phyloP scores from a whole-genome alignment of 768 basidiomycete genomes.

The Lactifluus rugatus region DNA sequence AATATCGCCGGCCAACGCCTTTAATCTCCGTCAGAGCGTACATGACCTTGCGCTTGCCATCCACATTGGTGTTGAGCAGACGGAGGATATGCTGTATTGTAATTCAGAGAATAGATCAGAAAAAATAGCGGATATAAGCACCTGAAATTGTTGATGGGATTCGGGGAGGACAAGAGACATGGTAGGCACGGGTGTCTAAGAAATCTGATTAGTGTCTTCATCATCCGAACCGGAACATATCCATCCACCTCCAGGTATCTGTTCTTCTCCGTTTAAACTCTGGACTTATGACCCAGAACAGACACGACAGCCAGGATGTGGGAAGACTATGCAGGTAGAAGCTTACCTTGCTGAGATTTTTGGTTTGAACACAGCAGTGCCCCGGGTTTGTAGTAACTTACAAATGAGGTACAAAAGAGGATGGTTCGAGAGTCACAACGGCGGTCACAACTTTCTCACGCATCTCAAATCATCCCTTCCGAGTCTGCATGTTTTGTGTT shows the following conservation, averaged over 20 bases:
- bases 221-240: conserved; percentile 13
- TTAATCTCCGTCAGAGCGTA: conserved; percentile 99
- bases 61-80: conserved; percentile 99
- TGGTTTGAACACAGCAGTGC: neutral
- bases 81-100: conserved; percentile 85
- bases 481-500: no score
- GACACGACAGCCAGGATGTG: neutral
- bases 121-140: conserved; percentile 26
- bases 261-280: neutral
- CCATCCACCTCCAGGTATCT: conserved; percentile 15
- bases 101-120: neutral
- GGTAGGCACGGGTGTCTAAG: conserved; percentile 20
- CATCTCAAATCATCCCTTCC: no score
- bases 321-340: neutral
- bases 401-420: neutral
- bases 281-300: neutral
- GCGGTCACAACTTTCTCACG: conserved; percentile 10
- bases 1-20: conserved; percentile 98
- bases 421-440: neutral
- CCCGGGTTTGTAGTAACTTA: no score
- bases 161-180: conserved; percentile 99
- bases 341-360: conserved; percentile 14
- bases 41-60: conserved; percentile 99
- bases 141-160: conserved; percentile 92
- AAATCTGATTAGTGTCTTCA: neutral